These are phyloP conservation scores for Chaetoceros muelleri DNA, from an alignment of 108 stramenopile genomes.

Conservation along the genomic window DNA sequence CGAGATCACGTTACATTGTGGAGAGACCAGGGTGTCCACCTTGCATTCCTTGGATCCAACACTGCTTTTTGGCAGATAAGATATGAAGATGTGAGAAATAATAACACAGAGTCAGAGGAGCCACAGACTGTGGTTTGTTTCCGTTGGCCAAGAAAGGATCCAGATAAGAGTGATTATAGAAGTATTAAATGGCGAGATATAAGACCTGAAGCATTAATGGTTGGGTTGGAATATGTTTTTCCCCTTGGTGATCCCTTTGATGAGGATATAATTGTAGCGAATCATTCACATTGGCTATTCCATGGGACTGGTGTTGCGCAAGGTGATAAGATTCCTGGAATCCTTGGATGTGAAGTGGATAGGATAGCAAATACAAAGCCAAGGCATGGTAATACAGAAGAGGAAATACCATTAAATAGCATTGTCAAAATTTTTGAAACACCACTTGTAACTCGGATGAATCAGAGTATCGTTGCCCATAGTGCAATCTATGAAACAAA, in stretches of 20 bases:
- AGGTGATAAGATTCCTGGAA: slow-evolving; percentile 4
- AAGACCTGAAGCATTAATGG: slow-evolving; percentile 1
- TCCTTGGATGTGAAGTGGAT: slow-evolving; percentile 12
- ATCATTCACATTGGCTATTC: slow-evolving; percentile 8
- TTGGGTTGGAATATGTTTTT: slow-evolving; percentile 4
- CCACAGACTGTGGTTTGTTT: slow-evolving; percentile 3
- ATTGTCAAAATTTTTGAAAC: slow-evolving; percentile 2
- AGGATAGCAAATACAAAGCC: background rate
- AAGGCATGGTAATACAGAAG: background rate
- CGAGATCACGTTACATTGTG: background rate
- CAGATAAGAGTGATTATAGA: slow-evolving; percentile 2
- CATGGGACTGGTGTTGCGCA: slow-evolving; percentile 4
- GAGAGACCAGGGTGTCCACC: slow-evolving; percentile 8
- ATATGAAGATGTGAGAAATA: slow-evolving; percentile 2
- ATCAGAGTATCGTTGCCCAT: slow-evolving; percentile 3
- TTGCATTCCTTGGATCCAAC: slow-evolving; percentile 12
- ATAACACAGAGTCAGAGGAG: background rate
- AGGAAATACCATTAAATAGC: background rate
- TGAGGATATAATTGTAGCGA: slow-evolving; percentile 2
- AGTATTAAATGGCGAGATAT: background rate
- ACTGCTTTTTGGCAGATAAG: slow-evolving; percentile 8
- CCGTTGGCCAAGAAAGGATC: slow-evolving; percentile 5
- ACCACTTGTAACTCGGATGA: slow-evolving; percentile 1
- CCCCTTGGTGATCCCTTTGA: slow-evolving; percentile 9
- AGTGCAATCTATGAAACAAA: background rate